Conservation (phyloP, 768 basidiomycete genomes). For the Russula ochroleuca region DNA sequence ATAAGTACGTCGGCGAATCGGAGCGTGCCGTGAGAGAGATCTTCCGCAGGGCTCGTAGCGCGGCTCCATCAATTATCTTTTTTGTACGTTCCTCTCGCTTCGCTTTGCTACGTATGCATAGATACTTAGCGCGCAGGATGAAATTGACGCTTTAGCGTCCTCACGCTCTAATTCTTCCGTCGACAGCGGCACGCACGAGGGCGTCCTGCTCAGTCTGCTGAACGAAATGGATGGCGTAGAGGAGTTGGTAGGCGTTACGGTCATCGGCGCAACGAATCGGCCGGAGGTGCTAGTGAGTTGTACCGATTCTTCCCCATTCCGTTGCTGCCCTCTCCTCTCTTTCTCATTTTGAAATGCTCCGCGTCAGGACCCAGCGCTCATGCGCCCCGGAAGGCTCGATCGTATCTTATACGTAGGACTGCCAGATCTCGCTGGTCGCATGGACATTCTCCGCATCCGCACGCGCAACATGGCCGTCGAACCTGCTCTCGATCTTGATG, state of each 20-base stretch:
- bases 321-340: neutral
- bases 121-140: slow-evolving; percentile 56
- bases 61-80: slow-evolving; percentile 93
- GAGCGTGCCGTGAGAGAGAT: slow-evolving; percentile 93
- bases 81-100: slow-evolving; percentile 57
- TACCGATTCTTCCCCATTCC: slow-evolving; percentile 29
- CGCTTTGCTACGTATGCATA: neutral
- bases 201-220: slow-evolving; percentile 86
- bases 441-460: slow-evolving; percentile 81
- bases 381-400: slow-evolving; percentile 93
- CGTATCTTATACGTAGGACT: slow-evolving; percentile 92
- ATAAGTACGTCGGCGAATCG: slow-evolving; percentile 97
- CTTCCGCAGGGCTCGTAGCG: slow-evolving; percentile 91
- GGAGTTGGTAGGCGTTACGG: slow-evolving; percentile 89
- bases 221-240: slow-evolving; percentile 99
- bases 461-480: slow-evolving; percentile 78
- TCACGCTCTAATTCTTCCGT: slow-evolving; percentile 55
- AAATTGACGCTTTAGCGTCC: slow-evolving; percentile 90
- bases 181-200: slow-evolving; percentile 64
- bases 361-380: slow-evolving; percentile 82
- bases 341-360: neutral
- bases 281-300: slow-evolving; percentile 57
- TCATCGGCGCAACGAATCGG: slow-evolving; percentile 93
- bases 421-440: slow-evolving; percentile 72
- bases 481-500: slow-evolving; percentile 56